These are phyloP conservation scores for Coelastrella sp. DNA, from an alignment of 139 green algal species.

Conservation along the genomic window DNA sequence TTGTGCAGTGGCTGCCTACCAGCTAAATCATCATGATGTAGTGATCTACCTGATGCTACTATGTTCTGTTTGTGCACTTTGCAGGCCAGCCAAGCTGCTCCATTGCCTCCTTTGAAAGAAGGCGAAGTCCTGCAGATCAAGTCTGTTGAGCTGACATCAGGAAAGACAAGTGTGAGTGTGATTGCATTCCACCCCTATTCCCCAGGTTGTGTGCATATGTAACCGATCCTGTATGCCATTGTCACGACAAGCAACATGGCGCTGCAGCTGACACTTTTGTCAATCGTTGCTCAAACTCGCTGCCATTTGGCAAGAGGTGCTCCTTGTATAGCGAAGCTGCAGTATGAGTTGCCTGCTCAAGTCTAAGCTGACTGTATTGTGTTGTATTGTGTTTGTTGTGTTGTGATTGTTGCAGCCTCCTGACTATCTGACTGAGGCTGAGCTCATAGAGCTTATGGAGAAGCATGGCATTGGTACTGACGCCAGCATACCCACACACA, in stretches of 20 bases:
- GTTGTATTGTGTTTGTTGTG: not conserved
- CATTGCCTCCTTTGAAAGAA: conserved; percentile 71
- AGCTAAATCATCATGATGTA: too few relatives aligned
- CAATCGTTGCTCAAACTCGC: too few relatives aligned
- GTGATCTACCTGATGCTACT: not conserved
- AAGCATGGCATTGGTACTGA: conserved; percentile 90
- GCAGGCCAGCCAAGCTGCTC: conserved; percentile 66
- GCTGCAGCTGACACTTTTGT: too few relatives aligned
- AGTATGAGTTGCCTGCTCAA: too few relatives aligned
- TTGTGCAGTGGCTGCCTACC: too few relatives aligned
- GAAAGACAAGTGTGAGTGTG: conserved; percentile 34
- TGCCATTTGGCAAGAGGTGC: too few relatives aligned
- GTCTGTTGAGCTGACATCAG: conserved; percentile 69
- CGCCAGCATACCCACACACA: conserved; percentile 82
- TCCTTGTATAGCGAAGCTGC: too few relatives aligned
- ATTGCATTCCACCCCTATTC: not conserved
- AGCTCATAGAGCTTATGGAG: conserved; percentile 92
- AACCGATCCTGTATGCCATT: not conserved
- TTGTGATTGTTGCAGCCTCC: conserved; percentile 63
- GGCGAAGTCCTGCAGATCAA: conserved; percentile 70
- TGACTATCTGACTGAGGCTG: conserved; percentile 87
- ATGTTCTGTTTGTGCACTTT: too few relatives aligned
- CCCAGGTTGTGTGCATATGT: too few relatives aligned
- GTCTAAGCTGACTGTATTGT: not conserved
- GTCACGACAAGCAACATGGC: too few relatives aligned